phyloP scores from a whole-genome alignment of 2,329 filamentous ascomycete species.

The Trichoderma asperellum region DNA sequence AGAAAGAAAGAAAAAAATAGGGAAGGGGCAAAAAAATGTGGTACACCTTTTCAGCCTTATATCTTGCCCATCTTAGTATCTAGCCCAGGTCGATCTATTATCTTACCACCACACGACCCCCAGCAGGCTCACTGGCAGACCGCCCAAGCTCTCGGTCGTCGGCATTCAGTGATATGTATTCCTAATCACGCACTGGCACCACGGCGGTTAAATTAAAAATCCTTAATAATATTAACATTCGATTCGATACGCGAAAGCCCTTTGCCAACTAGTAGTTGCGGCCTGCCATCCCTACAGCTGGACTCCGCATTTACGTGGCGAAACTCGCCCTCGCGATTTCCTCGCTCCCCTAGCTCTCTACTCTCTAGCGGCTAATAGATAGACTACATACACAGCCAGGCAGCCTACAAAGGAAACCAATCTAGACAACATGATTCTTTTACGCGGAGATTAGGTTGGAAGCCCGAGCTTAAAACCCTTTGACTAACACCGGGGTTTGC shows the following conservation, averaged over 20 bases:
- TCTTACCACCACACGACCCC: background rate
- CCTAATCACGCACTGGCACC: background rate
- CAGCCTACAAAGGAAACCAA: background rate
- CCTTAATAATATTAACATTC: background rate
- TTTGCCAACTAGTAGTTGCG: background rate
- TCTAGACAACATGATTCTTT: background rate
- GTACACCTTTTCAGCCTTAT: slow-evolving; percentile 22
- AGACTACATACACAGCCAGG: background rate
- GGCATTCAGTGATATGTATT: background rate
- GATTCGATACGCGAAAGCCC: background rate
- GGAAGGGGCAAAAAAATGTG: background rate
- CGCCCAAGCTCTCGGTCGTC: slow-evolving; percentile 1
- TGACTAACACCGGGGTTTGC: background rate
- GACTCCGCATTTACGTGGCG: slow-evolving; percentile 10
- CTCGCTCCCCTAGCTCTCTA: too few species aligned
- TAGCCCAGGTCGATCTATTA: background rate
- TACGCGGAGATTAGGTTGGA: background rate
- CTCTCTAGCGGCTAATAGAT: background rate
- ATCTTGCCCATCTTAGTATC: background rate
- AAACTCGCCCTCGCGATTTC: slow-evolving; percentile 4
- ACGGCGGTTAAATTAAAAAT: background rate
- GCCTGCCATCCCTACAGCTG: background rate
- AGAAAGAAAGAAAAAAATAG: background rate
- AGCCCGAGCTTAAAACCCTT: background rate
- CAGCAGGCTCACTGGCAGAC: background rate